Evolutionary conservation across 2,329 filamentous ascomycete genomes (phyloP).

Genomic region (Clonostachys rhizophaga): DNA sequence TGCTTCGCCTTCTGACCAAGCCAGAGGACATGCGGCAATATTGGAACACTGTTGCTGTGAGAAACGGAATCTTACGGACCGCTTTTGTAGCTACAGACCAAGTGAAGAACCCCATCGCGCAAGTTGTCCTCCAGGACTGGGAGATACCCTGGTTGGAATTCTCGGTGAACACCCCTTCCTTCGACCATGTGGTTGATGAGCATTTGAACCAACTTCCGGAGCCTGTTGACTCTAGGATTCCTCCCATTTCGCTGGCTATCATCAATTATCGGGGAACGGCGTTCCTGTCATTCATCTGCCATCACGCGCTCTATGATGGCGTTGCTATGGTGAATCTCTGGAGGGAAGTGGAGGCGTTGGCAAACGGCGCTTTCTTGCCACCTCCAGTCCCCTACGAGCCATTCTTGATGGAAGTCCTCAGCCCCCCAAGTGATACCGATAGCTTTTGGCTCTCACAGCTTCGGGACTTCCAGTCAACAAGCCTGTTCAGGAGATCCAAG

Average conservation of each 20-base stretch:
- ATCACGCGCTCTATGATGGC: constrained; percentile 86
- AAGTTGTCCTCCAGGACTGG: constrained; percentile 58
- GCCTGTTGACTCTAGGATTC: constrained; percentile 35
- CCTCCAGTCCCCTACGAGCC: constrained; percentile 49
- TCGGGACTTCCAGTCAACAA: constrained; percentile 33
- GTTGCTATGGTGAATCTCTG: constrained; percentile 68
- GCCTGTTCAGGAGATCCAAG: constrained; percentile 13
- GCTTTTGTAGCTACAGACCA: constrained; percentile 66
- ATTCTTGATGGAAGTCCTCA: constrained; percentile 59
- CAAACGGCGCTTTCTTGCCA: constrained; percentile 39
- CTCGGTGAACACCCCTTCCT: constrained; percentile 16
- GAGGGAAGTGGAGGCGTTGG: constrained; percentile 61
- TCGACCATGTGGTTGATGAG: constrained; percentile 28
- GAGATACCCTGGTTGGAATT: constrained; percentile 32
- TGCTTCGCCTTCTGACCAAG: constrained; percentile 54
- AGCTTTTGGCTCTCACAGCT: constrained; percentile 64
- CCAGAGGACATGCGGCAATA: constrained; percentile 43
- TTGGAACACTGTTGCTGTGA: constrained; percentile 58
- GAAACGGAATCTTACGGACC: constrained; percentile 76
- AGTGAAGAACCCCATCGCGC: constrained; percentile 58
- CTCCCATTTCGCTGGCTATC: constrained; percentile 38
- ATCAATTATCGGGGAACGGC: constrained; percentile 20
- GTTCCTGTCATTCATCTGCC: constrained; percentile 49
- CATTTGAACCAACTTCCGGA: constrained; percentile 32
- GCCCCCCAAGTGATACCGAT: constrained; percentile 41